Base-by-base conservation (phyloP, 495 filamentous ascomycete species). In the Podospora sp. region DNA sequence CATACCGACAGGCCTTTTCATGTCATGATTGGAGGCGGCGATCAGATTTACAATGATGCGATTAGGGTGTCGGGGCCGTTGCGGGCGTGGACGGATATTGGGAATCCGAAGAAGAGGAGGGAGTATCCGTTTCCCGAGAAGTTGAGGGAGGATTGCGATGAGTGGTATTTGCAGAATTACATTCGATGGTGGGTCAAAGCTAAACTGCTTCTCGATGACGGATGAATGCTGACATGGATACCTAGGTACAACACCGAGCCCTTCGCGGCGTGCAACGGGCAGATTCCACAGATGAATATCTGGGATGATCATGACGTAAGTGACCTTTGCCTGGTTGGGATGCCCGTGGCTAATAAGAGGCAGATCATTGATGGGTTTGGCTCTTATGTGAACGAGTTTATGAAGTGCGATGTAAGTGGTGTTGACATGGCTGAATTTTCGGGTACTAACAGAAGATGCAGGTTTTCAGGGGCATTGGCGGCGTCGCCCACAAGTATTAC, bases 11-110 rank as follows among this genome's bases (percentile, higher is more conserved):
- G 83, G 69, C 92, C 94, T 18, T 93, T 97, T 78, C 94, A 97
- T 75, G 92, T 96, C 71, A 97, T 97, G 74, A 88, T 98, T 70
- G 94, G 94, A 27, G 94, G 94, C 49, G 94, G 94, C 63, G 94
- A 97, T 71, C 94, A 97, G 78, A 93, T 97, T 74, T 98, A 97
- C 78, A 94, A 95, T 74, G 94, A 97, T 69, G 89, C 91, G 8
- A 89, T 98, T 63, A 86, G 94, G 60, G 91, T 96, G 0, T 81
- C 87, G 50, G 93, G 93, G 0, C 93, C 94, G 0, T 80, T 98
- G 60, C 85, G 85, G 65, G 71, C 80, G 6, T 98, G 94, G 94
- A 93, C 93, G 0, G 81, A 86, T 55, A 96, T 97, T 66, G 66
- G 68, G 5, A 97, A 94, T 76, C 93, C 93, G 12, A 87, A 89